Conservation (phyloP, 2,329 filamentous ascomycete species). For the Monosporascus ibericus region DNA sequence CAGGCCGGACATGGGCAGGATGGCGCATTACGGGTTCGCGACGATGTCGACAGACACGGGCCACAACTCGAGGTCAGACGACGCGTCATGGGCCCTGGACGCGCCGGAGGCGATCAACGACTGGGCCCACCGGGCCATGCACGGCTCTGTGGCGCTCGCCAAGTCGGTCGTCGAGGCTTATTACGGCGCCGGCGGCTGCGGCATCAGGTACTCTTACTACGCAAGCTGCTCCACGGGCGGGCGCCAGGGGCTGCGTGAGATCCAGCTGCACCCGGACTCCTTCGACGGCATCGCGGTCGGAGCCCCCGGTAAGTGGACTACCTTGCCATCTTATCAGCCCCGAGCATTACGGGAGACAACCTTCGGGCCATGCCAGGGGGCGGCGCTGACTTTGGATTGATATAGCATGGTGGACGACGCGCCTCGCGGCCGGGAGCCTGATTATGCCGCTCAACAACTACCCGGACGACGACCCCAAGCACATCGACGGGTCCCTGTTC, state of each 20-base stretch:
- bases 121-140: constrained; percentile 14
- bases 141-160: constrained; percentile 29
- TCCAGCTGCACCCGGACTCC: constrained; percentile 33
- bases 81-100: constrained; percentile 22
- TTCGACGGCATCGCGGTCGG: constrained; percentile 46
- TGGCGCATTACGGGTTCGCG: constrained; percentile 24
- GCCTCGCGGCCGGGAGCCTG: constrained; percentile 18
- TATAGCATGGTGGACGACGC: constrained; percentile 21
- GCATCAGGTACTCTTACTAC: constrained; percentile 39
- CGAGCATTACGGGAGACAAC: neutral
- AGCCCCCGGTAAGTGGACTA: constrained; percentile 6
- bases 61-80: constrained; percentile 18
- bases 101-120: constrained; percentile 18
- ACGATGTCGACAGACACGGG: constrained; percentile 27
- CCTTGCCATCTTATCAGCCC: neutral
- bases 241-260: constrained; percentile 43
- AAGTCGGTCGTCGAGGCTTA: constrained; percentile 39
- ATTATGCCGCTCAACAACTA: constrained; percentile 14
- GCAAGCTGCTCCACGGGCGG: constrained; percentile 49
- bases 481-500: constrained; percentile 18
- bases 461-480: constrained; percentile 25
- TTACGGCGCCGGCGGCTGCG: constrained; percentile 26
- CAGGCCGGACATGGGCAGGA: constrained; percentile 14
- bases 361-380: neutral
- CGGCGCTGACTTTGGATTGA: too few relatives aligned